These are phyloP conservation scores for Chrysochromulina tobinii DNA, from an alignment of 78 protist species.

Conservation along the genomic window DNA sequence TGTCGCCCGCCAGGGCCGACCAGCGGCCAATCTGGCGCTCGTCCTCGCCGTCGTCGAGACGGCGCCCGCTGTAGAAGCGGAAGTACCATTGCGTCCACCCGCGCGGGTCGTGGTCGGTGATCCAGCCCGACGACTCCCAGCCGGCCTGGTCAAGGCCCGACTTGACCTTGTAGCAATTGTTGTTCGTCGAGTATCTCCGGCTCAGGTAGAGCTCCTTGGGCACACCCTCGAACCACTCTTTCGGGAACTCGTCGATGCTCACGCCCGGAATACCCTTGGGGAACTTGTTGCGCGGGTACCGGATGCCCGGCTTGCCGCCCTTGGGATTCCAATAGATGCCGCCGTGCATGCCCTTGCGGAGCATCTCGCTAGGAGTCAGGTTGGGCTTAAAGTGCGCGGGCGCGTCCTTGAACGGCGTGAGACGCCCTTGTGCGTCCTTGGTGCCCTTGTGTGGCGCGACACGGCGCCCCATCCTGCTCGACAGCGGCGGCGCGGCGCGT, in stretches of 20 bases:
- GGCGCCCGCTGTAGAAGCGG: slow-evolving; percentile 5
- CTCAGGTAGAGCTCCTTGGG: neutral
- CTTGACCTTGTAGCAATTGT: neutral
- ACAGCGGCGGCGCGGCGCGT: too few relatives aligned
- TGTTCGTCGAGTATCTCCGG: neutral
- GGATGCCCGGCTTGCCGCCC: slow-evolving; percentile 16
- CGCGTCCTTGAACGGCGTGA: neutral
- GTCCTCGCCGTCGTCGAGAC: neutral
- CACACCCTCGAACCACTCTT: neutral
- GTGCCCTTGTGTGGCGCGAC: neutral
- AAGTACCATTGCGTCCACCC: slow-evolving; percentile 15
- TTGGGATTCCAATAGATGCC: slow-evolving; percentile 1
- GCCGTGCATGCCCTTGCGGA: neutral
- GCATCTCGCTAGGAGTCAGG: neutral
- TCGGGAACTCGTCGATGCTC: neutral
- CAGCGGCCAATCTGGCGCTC: slow-evolving; percentile 7
- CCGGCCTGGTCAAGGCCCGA: neutral
- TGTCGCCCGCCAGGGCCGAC: neutral
- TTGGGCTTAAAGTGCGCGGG: neutral
- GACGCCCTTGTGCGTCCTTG: neutral
- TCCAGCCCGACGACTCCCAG: slow-evolving; percentile 26
- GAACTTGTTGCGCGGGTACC: neutral
- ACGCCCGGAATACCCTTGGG: slow-evolving; percentile 21
- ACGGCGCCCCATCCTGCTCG: neutral
- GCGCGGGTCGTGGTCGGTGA: neutral